Base-by-base conservation (phyloP, 768 basidiomycete species). In the Galerina marginata region DNA sequence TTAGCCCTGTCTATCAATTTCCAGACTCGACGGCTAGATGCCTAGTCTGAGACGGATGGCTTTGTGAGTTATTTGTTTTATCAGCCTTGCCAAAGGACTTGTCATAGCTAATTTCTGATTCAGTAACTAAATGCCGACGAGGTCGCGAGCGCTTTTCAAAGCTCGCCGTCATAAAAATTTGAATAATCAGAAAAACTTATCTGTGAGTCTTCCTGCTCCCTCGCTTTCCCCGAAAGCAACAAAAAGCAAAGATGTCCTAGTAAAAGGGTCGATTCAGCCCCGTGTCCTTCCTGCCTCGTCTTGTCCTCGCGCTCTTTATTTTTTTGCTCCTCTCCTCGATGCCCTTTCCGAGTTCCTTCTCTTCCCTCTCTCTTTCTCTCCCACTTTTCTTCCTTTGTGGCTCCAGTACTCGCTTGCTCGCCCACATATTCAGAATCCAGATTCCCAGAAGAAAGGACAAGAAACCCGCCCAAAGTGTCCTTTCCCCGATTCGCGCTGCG, bases 231-330 rank as follows among this genome's bases (percentile, higher is more conserved):
- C n/a, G 36, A 14, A 16, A 3, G n/a, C 10, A 42, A 26, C 25
- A 10, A 12, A 42, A 52, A 58, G 67, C 64, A 16, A 60, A 29
- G 64, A 65, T 65, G 64, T 59, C 54, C 46, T 65, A 62, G 64
- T 65, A 65, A 65, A 65, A 65, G 64, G 64, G 58, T 65, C 61
- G 64, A 65, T 62, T 58, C 57, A 63, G 59, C 65, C 62, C 25
- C 54, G 55, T 56, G 40, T 45, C 20, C 45, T 53, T 36, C 15
- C 40, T 58, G 20, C 37, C 59, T 16, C 52, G 39, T 23, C 37
- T 15, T 39, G 54, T 20, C 16, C 44, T 44, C 29, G 20, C 47
- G 39, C 20, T 14, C 16, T 56, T 25, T 55, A 20, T 20, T n/a
- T 37, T 36, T 25, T 26, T 56, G 6, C 33, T 56, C 55, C 37